Conservation (phyloP, 2,329 filamentous ascomycete species). For the Exophiala mesophila region DNA sequence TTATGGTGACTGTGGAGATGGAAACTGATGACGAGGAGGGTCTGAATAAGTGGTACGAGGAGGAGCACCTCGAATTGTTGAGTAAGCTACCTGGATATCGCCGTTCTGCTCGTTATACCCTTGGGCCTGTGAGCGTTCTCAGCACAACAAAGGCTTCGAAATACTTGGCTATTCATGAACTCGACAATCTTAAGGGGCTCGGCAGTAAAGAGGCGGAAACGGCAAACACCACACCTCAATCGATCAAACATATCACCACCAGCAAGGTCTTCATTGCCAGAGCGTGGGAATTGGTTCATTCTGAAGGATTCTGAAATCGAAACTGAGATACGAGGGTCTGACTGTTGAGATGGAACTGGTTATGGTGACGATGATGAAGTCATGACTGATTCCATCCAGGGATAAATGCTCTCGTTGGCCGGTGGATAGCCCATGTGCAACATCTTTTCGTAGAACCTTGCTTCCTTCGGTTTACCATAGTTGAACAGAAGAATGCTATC, state of each 20-base stretch:
- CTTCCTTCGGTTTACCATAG: constrained; percentile 62
- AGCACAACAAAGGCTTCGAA: constrained; percentile 36
- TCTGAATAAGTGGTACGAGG: constrained; percentile 64
- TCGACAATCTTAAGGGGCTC: constrained; percentile 61
- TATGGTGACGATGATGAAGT: constrained; percentile 8
- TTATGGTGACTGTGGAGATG: constrained; percentile 58
- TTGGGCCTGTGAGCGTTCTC: constrained; percentile 47
- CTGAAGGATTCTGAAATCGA: constrained; percentile 11
- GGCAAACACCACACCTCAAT: constrained; percentile 18
- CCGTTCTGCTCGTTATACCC: constrained; percentile 62
- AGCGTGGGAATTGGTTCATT: constrained; percentile 13
- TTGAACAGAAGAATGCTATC: constrained; percentile 62
- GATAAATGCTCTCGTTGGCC: constrained; percentile 24
- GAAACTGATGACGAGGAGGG: constrained; percentile 54
- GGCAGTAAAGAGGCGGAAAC: constrained; percentile 12
- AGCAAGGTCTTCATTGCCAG: constrained; percentile 17
- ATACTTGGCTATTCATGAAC: constrained; percentile 69
- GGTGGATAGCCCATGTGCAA: constrained; percentile 64
- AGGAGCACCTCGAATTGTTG: constrained; percentile 69
- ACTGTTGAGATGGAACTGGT: too few species aligned
- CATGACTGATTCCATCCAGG: constrained; percentile 26
- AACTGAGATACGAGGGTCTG: too few species aligned
- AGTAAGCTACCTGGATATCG: constrained; percentile 74
- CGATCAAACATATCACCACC: constrained; percentile 13
- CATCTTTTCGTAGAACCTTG: constrained; percentile 56